Conservation (phyloP, 2,329 filamentous ascomycete species). For the Amesomyces nigricolor region DNA sequence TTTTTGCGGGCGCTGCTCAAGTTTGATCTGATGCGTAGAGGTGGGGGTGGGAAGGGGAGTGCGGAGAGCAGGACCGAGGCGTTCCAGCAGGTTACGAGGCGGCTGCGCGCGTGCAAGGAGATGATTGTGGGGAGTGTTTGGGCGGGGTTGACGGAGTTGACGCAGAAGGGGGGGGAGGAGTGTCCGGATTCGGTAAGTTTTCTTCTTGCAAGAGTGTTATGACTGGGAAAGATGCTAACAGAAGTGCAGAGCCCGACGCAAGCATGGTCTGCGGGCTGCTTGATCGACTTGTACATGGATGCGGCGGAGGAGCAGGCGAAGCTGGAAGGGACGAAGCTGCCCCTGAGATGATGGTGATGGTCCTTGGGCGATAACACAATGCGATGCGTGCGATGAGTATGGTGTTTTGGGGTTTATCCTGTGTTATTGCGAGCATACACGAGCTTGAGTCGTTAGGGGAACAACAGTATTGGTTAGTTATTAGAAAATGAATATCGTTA, state of each 20-base stretch:
- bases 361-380: neutral
- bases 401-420: neutral
- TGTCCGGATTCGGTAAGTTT: constrained; percentile 77
- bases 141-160: constrained; percentile 89
- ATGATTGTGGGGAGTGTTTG: constrained; percentile 75
- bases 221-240: too few relatives aligned
- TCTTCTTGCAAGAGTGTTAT: too few relatives aligned
- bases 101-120: constrained; percentile 77
- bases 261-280: constrained; percentile 89
- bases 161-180: constrained; percentile 77
- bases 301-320: constrained; percentile 53
- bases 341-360: constrained; percentile 21
- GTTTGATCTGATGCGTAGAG: constrained; percentile 75
- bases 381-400: neutral
- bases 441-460: too few relatives aligned
- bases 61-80: constrained; percentile 70
- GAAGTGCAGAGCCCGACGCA: constrained; percentile 74
- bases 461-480: too few relatives aligned
- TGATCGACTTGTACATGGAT: constrained; percentile 96
- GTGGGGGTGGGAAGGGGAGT: constrained; percentile 33
- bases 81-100: constrained; percentile 87
- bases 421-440: neutral
- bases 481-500: too few relatives aligned
- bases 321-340: constrained; percentile 23
- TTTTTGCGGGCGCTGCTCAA: constrained; percentile 87